Conservation (phyloP, 2,329 filamentous ascomycete species). For the Aspergillus cejpii region DNA sequence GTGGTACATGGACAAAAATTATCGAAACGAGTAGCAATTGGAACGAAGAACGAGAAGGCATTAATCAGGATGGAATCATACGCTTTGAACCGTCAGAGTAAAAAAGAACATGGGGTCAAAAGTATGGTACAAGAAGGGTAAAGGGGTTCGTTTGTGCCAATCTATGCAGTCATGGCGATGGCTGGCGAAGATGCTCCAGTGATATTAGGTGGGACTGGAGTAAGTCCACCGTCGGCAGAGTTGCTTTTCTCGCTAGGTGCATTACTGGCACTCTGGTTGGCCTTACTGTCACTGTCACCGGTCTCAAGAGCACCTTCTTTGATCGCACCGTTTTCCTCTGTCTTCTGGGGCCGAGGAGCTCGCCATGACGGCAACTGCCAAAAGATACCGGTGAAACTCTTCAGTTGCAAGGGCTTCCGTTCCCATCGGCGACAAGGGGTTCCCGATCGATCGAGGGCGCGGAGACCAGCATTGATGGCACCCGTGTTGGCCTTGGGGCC, state of each 20-base stretch:
- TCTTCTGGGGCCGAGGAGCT: constrained; percentile 41
- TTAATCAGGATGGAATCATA: constrained; percentile 3
- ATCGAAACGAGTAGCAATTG: not conserved
- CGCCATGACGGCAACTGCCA: constrained; percentile 83
- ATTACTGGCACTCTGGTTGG: constrained; percentile 50
- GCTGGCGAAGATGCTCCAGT: constrained; percentile 49
- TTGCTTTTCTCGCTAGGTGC: constrained; percentile 56
- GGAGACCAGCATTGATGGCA: constrained; percentile 92
- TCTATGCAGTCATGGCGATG: constrained; percentile 36
- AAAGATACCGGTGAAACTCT: constrained; percentile 81
- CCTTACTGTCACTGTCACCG: constrained; percentile 52
- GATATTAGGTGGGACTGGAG: constrained; percentile 41
- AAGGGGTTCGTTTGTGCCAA: not conserved
- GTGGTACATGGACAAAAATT: not conserved
- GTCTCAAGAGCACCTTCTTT: constrained; percentile 50
- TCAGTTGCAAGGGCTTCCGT: constrained; percentile 72
- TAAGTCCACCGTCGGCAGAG: constrained; percentile 45
- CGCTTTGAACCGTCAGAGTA: constrained; percentile 2
- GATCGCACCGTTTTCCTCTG: constrained; percentile 56
- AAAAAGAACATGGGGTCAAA: constrained; percentile 7
- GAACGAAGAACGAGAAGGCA: not conserved
- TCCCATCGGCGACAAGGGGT: constrained; percentile 90
- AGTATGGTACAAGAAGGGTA: constrained; percentile 25
- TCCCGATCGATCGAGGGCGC: constrained; percentile 85
- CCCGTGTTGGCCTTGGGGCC: constrained; percentile 95